Evolutionary conservation across 2,329 filamentous ascomycete genomes (phyloP).

Genomic region (Botrytis fragariae): DNA sequence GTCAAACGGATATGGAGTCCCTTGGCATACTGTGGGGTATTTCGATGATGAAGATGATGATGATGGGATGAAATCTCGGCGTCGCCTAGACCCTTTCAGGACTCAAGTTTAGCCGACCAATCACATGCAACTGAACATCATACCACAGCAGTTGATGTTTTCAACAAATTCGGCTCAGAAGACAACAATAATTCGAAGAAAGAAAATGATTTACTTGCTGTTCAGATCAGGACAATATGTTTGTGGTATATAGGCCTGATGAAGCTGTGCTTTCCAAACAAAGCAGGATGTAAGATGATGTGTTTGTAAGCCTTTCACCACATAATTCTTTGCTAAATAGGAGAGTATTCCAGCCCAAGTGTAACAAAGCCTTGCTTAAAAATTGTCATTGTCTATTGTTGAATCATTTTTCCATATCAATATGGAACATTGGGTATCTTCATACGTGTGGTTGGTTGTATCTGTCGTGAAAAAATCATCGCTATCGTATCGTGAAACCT

Average conservation of each 20-base stretch:
- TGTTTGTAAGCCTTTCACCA: constrained; percentile 2
- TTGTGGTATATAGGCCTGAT: background rate
- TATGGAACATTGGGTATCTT: background rate
- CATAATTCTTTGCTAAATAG: background rate
- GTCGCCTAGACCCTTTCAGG: background rate
- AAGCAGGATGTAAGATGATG: background rate
- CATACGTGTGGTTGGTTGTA: background rate
- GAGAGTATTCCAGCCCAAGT: constrained; percentile 12
- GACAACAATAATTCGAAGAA: background rate
- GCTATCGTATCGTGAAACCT: background rate
- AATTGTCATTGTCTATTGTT: background rate
- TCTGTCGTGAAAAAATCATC: background rate
- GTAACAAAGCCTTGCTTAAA: background rate
- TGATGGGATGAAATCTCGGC: background rate
- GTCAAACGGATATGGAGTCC: background rate
- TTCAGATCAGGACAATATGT: background rate
- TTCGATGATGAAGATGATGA: background rate
- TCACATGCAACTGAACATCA: background rate
- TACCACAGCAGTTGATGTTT: background rate
- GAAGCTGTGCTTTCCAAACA: background rate
- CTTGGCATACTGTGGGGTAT: constrained; percentile 9
- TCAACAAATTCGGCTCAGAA: background rate
- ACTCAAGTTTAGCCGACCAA: background rate
- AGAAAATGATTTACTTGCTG: background rate
- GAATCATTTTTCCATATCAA: background rate